Evolutionary conservation across 1,139 yeast species (phyloP), one percentile per base, ranked within the genome.

Genomic region (Arxiozyma slooffiae): DNA sequence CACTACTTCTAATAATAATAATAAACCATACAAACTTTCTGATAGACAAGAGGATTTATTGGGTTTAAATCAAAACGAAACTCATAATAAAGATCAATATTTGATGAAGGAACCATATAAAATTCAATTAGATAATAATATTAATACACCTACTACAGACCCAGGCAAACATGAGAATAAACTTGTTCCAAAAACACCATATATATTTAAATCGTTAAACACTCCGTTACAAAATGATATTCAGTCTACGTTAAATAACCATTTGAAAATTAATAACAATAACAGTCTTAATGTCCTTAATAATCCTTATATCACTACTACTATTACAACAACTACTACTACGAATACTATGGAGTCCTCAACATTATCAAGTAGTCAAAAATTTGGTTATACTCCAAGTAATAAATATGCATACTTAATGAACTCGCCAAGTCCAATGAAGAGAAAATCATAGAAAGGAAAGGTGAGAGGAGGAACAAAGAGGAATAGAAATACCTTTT

Each of bases 361-460:
- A 30, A 30, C 36, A 11, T 9, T 30, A 6, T 30, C n/a, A 11
- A 30, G 21, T 9, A 21, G 16, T 38, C 18, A 18, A 20, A 45
- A 52, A 46, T 39, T 58, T n/a, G 64, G 67, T 4, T 71, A 71
- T 54, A 70, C 71, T 34, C 75, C 76, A 16, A 69, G 74, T 41
- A 71, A 70, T 44, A 70, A 71, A 55, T 73, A 71, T 54, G 62
- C 71, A 43, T 73, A 72, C 56, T 66, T 71, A 61, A 69, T 71
- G 68, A 72, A 71, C 47, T 67, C 75, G 3, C 73, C 74, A 44
- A 67, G 70, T 41, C 67, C 71, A 36, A 60, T 69, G 37, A 68
- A 67, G n/a, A 55, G 67, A 37, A 38, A 38, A 48, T 20, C 48
- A 48, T 30, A 30, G 36, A 30, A 4, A 11, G 43, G 17, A 37